Percentiles rank a stretch among this genome's conserved stretches.
phyloP scores from a whole-genome alignment of 805 yeast genomes.

The Teunomyces kruisii region DNA sequence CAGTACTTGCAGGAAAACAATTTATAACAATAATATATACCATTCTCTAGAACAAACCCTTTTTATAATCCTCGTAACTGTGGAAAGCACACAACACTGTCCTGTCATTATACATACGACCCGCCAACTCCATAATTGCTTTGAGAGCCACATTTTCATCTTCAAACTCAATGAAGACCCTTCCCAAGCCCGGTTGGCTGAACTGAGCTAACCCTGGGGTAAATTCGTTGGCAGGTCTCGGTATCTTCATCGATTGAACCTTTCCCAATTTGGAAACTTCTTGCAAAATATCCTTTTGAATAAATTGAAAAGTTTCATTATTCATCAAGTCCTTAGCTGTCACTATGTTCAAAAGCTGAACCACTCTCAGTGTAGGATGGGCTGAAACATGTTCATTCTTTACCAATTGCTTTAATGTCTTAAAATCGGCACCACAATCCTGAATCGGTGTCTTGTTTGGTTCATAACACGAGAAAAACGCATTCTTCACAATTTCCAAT shows the following conservation, averaged over 20 bases:
- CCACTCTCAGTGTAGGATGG: conserved; percentile 48
- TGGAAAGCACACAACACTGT: conserved; percentile 64
- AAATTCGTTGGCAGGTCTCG: conserved; percentile 56
- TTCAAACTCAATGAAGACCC: conserved; percentile 65
- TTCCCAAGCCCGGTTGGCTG: conserved; percentile 63
- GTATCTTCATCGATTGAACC: conserved; percentile 56
- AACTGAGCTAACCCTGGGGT: conserved; percentile 40
- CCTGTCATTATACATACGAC: conserved; percentile 66
- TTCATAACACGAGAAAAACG: conserved; percentile 34
- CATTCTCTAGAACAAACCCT: conserved; percentile 22
- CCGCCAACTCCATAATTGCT: conserved; percentile 63
- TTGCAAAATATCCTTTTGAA: conserved; percentile 50
- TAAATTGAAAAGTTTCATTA: conserved; percentile 45
- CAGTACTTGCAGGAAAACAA: background rate
- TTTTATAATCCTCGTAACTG: conserved; percentile 58
- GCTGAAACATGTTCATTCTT: conserved; percentile 34
- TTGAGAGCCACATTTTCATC: conserved; percentile 47
- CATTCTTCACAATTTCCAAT: conserved; percentile 18
- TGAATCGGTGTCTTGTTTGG: conserved; percentile 35
- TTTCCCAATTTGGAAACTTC: conserved; percentile 54
- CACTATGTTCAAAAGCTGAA: conserved; percentile 66
- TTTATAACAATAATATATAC: too few relatives aligned
- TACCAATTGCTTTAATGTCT: conserved; percentile 37
- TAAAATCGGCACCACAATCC: conserved; percentile 35
- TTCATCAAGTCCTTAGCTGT: conserved; percentile 63